Percentiles rank a stretch among this genome's conserved stretches.
These are phyloP conservation scores for Russula lepida DNA, from an alignment of 768 basidiomycete species.

Conservation along the genomic window DNA sequence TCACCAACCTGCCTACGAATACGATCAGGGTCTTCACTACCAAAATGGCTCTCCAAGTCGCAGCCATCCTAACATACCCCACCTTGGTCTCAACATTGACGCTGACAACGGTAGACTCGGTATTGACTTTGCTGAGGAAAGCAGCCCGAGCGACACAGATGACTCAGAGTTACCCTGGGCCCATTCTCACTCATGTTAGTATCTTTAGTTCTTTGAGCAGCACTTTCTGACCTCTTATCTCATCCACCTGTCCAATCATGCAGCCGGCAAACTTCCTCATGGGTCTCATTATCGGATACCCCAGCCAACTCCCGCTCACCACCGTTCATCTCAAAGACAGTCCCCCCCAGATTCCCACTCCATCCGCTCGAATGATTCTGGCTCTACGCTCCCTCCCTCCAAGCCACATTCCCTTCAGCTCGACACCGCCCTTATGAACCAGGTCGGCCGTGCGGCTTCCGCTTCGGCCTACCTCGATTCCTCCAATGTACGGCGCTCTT, in stretches of 20 bases:
- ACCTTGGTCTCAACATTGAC: constrained; percentile 39
- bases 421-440: constrained; percentile 38
- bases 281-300: constrained; percentile 7
- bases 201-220: neutral
- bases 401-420: constrained; percentile 50
- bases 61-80: constrained; percentile 29
- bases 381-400: constrained; percentile 25
- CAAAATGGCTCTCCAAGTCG: constrained; percentile 26
- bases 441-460: constrained; percentile 22
- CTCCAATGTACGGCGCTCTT: constrained; percentile 42
- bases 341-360: constrained; percentile 32
- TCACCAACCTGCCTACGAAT: constrained; percentile 21
- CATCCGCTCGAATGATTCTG: constrained; percentile 32
- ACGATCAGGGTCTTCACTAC: constrained; percentile 15
- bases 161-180: constrained; percentile 55
- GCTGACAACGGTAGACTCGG: constrained; percentile 49
- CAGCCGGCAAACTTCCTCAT: constrained; percentile 5
- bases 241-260: neutral
- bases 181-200: constrained; percentile 15
- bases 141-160: constrained; percentile 37
- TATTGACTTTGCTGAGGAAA: constrained; percentile 42
- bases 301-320: constrained; percentile 17
- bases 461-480: constrained; percentile 34
- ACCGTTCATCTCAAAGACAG: constrained; percentile 14
- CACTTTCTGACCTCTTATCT: neutral